Conservation (phyloP, 306 rosid genomes). For the Sphenostylis stenocarpa region DNA sequence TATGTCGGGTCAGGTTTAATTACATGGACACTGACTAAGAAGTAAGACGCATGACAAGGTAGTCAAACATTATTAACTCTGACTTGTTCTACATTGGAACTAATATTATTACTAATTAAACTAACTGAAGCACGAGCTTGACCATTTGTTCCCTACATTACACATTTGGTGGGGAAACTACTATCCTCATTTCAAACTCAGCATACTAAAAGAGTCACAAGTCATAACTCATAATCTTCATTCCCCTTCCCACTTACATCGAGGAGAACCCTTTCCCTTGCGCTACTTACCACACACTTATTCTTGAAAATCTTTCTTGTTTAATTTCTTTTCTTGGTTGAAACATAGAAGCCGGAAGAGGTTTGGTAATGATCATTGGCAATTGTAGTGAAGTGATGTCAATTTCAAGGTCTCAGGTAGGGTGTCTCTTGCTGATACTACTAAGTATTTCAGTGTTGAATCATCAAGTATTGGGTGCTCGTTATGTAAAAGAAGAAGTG, state of each 20-base stretch:
- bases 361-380: not conserved
- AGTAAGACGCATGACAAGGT: slow-evolving; percentile 3
- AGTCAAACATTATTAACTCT: slow-evolving; percentile 28
- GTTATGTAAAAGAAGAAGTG: slow-evolving; percentile 31
- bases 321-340: slow-evolving; percentile 8
- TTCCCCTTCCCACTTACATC: not conserved
- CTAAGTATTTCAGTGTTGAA: slow-evolving; percentile 44
- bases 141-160: not conserved
- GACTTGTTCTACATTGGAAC: not conserved
- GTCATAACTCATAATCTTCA: not conserved
- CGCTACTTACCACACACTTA: slow-evolving; percentile 1
- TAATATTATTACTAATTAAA: not conserved
- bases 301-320: not conserved
- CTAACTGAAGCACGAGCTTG: slow-evolving; percentile 6
- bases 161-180: not conserved
- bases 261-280: not conserved
- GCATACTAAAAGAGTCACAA: slow-evolving; percentile 6
- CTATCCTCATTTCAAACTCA: not conserved
- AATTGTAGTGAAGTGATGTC: slow-evolving; percentile 38
- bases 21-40: not conserved
- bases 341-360: slow-evolving; percentile 10
- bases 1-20: not conserved
- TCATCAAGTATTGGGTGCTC: slow-evolving; percentile 43
- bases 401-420: slow-evolving; percentile 43
- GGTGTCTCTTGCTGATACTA: slow-evolving; percentile 43